Base-by-base conservation (phyloP, 2,329 filamentous ascomycete species). In the Atkinsonella texensis region DNA sequence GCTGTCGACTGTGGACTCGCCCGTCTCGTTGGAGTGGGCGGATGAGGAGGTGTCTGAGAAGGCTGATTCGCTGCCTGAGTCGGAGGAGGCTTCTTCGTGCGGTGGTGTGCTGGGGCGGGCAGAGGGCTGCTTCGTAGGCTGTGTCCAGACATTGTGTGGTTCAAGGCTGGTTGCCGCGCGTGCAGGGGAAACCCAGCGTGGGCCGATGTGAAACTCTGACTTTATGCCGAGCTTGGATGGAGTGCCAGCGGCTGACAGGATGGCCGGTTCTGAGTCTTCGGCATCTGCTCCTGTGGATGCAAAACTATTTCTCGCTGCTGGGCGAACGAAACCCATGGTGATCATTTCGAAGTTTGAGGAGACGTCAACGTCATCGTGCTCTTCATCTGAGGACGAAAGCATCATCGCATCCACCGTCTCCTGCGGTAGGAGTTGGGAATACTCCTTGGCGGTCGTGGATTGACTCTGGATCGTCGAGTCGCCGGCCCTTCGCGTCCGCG, bases 21-120 rank as follows among this genome's bases (percentile, higher is more conserved):
- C 53, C 5, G 56, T 58, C 40, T 32, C n/a, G 50, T 20, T 52
- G 15, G 54, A 52, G 23, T 33, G 49, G n/a, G 38, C n/a, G 7
- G 50, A 23, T 23, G 20, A 54, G 12, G 47, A 55, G 17, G 52
- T 43, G n/a, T 57, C 57, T 12, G 55, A 53, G 9, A 53, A 40
- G n/a, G 53, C 46, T 5, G 58, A 54, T 38, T 52, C 53, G 42
- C 55, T 52, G 13, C 48, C 52, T 4, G 56, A 56, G 10, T 54
- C 52, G 4, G 49, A 54, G 2, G 53, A 53, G n/a, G 20, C 28
- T 10, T 28, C 48, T 13, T 31, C 49, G 20, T 9, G 35, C 10
- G 43, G 50, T 5, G 53, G 49, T 3, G 51, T 53, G 31, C 44
- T 49, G 17, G 53, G 53, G 8, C 53, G 43, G 6, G 51, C 12